Percentiles rank a stretch among this genome's conserved stretches.
Conservation (phyloP, 257 asterid species). For the Ligustrum vulgare region DNA sequence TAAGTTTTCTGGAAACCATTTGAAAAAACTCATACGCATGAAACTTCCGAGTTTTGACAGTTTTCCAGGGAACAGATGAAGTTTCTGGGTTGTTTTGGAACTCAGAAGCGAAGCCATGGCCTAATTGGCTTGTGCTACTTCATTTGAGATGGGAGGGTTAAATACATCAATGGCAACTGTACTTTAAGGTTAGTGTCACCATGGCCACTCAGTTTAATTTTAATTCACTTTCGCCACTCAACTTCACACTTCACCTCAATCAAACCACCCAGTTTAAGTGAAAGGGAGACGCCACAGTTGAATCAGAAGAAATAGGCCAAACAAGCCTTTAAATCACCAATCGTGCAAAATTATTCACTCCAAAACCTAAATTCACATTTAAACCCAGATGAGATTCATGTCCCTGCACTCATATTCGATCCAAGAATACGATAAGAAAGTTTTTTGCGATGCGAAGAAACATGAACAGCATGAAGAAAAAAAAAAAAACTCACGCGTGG, state of each 20-base stretch:
- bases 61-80: conserved; percentile 14
- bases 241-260: no score
- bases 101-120: conserved; percentile 37
- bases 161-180: no score
- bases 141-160: background rate
- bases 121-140: background rate
- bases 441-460: background rate
- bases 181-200: no score
- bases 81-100: conserved; percentile 23
- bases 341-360: no score
- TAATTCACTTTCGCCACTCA: no score
- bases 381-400: no score
- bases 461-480: background rate
- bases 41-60: conserved; percentile 28
- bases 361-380: no score
- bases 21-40: conserved; percentile 25
- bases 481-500: background rate
- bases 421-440: background rate
- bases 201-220: no score
- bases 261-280: no score
- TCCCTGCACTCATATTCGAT: background rate
- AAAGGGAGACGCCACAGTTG: no score
- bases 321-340: no score
- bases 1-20: conserved; percentile 20
- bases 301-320: no score